Conservation (phyloP, 768 basidiomycete species). For the Trametes cubensis region DNA sequence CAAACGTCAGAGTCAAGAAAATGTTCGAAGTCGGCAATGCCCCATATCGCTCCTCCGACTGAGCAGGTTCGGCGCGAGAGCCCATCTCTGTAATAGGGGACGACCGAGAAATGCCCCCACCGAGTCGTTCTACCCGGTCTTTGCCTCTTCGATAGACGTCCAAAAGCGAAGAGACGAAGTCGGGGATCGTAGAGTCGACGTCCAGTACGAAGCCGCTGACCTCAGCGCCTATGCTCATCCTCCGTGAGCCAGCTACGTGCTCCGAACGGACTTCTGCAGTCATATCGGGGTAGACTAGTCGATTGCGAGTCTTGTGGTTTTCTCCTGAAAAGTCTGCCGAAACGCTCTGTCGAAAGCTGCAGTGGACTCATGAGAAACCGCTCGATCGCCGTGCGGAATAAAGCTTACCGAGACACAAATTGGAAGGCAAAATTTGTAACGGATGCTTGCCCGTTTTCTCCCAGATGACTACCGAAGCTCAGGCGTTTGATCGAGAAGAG, state of each 20-base stretch:
- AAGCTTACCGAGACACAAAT: conserved; percentile 72
- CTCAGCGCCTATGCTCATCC: conserved; percentile 63
- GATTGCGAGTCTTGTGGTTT: conserved; percentile 68
- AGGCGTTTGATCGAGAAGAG: conserved; percentile 81
- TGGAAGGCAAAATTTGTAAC: conserved; percentile 81
- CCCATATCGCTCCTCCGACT: conserved; percentile 33
- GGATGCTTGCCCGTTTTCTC: conserved; percentile 75
- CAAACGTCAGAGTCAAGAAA: conserved; percentile 71
- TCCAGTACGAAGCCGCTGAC: conserved; percentile 88
- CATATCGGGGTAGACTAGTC: conserved; percentile 81
- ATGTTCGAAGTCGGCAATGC: conserved; percentile 60
- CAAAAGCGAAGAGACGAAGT: conserved; percentile 77
- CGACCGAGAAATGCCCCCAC: conserved; percentile 55
- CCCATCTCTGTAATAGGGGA: conserved; percentile 32
- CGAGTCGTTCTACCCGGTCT: conserved; percentile 70
- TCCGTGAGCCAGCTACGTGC: conserved; percentile 48
- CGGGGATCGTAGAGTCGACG: conserved; percentile 78
- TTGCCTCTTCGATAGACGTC: conserved; percentile 86
- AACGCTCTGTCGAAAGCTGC: conserved; percentile 77
- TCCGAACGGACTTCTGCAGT: conserved; percentile 68
- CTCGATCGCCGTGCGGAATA: neutral
- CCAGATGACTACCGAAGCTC: conserved; percentile 69
- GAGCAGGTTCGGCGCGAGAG: conserved; percentile 1
- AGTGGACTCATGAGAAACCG: conserved; percentile 5
- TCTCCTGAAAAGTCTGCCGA: conserved; percentile 72